These are phyloP conservation scores for Limonomyces culmigenus DNA, from an alignment of 1,284 basidiomycete genomes.

Conservation along the genomic window DNA sequence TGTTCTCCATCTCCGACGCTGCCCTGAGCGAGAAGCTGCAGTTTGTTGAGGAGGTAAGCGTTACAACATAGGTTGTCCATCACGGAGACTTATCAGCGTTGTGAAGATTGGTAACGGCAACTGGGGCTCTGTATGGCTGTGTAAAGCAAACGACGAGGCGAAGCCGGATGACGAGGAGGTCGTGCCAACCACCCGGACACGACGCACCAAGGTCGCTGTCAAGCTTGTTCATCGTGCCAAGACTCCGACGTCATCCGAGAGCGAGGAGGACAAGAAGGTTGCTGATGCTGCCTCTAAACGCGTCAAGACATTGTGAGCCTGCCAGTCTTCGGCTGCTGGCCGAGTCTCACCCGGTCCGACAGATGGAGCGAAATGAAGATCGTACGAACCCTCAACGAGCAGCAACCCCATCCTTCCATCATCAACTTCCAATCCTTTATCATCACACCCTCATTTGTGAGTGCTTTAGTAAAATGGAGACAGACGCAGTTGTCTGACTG, in stretches of 20 bases:
- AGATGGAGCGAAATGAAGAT: constrained; percentile 96
- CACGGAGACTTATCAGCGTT: background rate
- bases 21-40: constrained; percentile 49
- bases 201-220: constrained; percentile 50
- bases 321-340: background rate
- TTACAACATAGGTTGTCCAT: constrained; percentile 3
- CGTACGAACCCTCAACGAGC: constrained; percentile 56
- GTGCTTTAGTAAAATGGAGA: too few species aligned
- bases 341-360: background rate
- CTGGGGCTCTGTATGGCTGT: constrained; percentile 76
- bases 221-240: constrained; percentile 80
- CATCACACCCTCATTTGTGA: constrained; percentile 80
- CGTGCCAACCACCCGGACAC: constrained; percentile 20
- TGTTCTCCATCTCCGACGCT: constrained; percentile 41
- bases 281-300: constrained; percentile 17
- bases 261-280: background rate
- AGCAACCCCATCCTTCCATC: constrained; percentile 77
- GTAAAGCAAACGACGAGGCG: constrained; percentile 34
- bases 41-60: constrained; percentile 57
- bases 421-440: constrained; percentile 87
- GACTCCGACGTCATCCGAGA: constrained; percentile 66
- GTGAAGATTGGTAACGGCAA: constrained; percentile 69
- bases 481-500: too few species aligned
- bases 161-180: constrained; percentile 8
- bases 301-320: constrained; percentile 57